phyloP scores from a whole-genome alignment of 495 filamentous ascomycete genomes.

The Diplogelasinospora grovesii region DNA sequence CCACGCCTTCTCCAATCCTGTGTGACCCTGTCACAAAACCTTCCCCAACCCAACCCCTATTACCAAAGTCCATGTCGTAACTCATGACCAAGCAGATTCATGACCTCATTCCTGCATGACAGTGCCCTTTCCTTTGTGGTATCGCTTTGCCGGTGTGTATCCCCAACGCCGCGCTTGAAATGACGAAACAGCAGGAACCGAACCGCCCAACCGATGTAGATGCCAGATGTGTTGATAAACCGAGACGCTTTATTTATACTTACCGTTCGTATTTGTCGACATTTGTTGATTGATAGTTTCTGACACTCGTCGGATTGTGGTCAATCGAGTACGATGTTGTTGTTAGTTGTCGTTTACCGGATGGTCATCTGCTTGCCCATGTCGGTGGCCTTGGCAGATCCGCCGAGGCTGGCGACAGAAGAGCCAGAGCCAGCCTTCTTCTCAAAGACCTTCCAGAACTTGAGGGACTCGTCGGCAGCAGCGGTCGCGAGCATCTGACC shows the following conservation, averaged over 20 bases:
- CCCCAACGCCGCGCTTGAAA: conserved; percentile 43
- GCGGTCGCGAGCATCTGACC: conserved; percentile 96
- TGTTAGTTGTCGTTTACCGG: conserved; percentile 49
- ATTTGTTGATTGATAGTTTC: conserved; percentile 3
- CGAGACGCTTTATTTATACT: conserved; percentile 38
- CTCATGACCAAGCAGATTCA: conserved; percentile 18
- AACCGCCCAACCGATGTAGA: conserved; percentile 14
- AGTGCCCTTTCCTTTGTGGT: conserved; percentile 4
- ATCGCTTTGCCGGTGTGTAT: conserved; percentile 10
- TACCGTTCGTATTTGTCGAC: conserved; percentile 33
- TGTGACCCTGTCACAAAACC: neutral
- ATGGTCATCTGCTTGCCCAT: conserved; percentile 97
- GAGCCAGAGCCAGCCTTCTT: conserved; percentile 74
- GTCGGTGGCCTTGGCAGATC: conserved; percentile 50
- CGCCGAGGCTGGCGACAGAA: conserved; percentile 52
- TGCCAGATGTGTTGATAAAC: conserved; percentile 36
- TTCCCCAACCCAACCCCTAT: neutral
- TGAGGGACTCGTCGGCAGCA: conserved; percentile 91
- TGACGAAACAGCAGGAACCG: conserved; percentile 27
- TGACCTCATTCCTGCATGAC: conserved; percentile 17
- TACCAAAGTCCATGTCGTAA: conserved; percentile 8
- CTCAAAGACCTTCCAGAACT: conserved; percentile 99
- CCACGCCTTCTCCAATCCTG: neutral
- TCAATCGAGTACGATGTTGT: conserved; percentile 4
- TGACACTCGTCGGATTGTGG: conserved; percentile 18